Evolutionary conservation across 306 rosid species (phyloP), one percentile per base, ranked within the genome.

Genomic region (Fagus crenata): DNA sequence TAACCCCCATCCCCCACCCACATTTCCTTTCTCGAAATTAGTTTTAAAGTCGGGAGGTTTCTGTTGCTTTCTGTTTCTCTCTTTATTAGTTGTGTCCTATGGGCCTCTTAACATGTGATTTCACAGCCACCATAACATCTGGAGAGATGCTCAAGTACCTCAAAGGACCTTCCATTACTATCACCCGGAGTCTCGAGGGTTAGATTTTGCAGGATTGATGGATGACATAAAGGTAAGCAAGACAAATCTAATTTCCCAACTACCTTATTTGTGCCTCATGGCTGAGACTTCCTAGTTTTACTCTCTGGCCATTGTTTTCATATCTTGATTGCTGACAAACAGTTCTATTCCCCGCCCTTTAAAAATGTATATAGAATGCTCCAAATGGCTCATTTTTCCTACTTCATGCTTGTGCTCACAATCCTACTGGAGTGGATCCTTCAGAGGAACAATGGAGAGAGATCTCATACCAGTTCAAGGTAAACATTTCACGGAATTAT

Each of bases 351-450:
- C 49, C 40, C 49, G 37, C 69, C 71, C 72, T 78, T 59, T 72
- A 49, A 51, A 76, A 31, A 59, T 61, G 65, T 56, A 82, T 70
- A 12, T 83, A 95, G 99, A 92, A 87, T 89, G 99, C 99, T 82
- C 99, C 99, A 54, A 82, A 83, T 75, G 96, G 97, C 73, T 95
- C 97, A 68, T 92, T 95, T 90, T 92, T 95, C 85, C 87, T 92
- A 74, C 93, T 95, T 85, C 99, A 92, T 86, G 99, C 97, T 18
- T 95, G 99, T 87, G 99, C 97, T 81, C 99, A 92, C 84, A 95
- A 95, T 83, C 99, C 97, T 65, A 95, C 99, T 32, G 97, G 99
- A 76, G 99, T 90, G 67, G 97, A 95, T 87, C 99, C 97, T 56
- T 64, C 97, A 5, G 96, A 88, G 81, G 97, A 90, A 82, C 97